These are phyloP conservation scores for Diaporthe sp. DNA, from an alignment of 2,329 filamentous ascomycete species.

Conservation along the genomic window DNA sequence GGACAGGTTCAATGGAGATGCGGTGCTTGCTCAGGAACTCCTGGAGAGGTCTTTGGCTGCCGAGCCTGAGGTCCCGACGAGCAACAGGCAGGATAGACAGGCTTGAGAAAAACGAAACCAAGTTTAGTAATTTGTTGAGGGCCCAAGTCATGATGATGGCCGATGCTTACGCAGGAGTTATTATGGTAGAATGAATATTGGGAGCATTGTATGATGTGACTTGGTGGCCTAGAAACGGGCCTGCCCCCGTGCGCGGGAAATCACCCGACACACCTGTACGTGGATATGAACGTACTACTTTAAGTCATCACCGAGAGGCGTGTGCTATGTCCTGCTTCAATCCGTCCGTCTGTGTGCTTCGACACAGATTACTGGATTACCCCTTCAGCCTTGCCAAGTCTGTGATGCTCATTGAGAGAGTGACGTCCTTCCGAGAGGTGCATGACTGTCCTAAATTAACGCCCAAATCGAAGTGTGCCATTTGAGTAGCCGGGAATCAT, in stretches of 20 bases:
- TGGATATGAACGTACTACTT: background rate
- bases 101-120: background rate
- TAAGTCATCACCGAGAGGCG: background rate
- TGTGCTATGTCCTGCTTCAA: background rate
- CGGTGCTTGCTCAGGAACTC: slow-evolving; percentile 12
- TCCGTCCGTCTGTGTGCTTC: background rate
- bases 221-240: background rate
- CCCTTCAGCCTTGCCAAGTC: background rate
- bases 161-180: background rate
- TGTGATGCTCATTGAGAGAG: background rate
- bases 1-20: background rate
- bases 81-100: slow-evolving; percentile 7
- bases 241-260: background rate
- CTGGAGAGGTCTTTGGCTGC: slow-evolving; percentile 25
- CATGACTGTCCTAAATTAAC: background rate
- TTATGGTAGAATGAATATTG: background rate
- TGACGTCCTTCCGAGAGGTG: no score
- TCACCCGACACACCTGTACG: background rate
- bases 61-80: background rate
- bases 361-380: no score
- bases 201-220: background rate
- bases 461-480: background rate
- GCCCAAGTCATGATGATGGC: background rate
- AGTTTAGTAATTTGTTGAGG: background rate
- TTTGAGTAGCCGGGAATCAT: background rate